phyloP scores from a whole-genome alignment of 192 early-diverging fungal species.

The Oehlia diaphana region DNA sequence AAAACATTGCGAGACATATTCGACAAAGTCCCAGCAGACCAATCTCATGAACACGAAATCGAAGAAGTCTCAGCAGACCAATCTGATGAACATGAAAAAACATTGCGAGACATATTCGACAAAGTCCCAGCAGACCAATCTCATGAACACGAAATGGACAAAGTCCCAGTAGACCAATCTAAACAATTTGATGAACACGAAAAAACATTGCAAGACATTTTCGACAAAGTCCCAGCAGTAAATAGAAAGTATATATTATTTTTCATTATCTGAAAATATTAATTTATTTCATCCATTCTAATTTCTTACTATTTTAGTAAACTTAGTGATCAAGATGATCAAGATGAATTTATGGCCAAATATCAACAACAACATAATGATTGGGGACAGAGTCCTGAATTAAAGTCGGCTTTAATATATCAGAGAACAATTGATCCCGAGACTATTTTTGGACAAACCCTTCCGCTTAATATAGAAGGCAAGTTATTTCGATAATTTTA shows the following conservation, averaged over 20 bases:
- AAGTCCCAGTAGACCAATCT: too few relatives aligned
- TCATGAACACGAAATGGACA: too few relatives aligned
- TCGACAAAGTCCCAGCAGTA: background rate
- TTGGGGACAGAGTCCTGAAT: constrained; percentile 1
- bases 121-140: too few relatives aligned
- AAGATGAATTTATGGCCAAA: background rate
- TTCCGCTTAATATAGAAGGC: constrained; percentile 5
- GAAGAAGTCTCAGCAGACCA: too few relatives aligned
- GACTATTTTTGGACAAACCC: constrained; percentile 11
- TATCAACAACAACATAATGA: constrained; percentile 40
- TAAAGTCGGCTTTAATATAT: background rate
- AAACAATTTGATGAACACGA: background rate
- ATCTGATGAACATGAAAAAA: too few relatives aligned
- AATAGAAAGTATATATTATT: background rate
- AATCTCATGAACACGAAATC: too few relatives aligned
- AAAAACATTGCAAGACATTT: background rate
- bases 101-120: too few relatives aligned
- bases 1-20: too few relatives aligned
- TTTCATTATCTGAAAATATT: background rate
- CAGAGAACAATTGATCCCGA: constrained; percentile 23
- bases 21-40: too few relatives aligned
- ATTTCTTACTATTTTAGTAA: background rate
- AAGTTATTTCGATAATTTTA: background rate
- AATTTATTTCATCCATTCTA: background rate
- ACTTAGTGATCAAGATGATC: too few relatives aligned